A percentile compares a stretch with the other conserved stretches of the same genome.
These are phyloP conservation scores for Paramarasmius palmivorus DNA, from an alignment of 1,284 basidiomycete genomes.

Conservation along the genomic window DNA sequence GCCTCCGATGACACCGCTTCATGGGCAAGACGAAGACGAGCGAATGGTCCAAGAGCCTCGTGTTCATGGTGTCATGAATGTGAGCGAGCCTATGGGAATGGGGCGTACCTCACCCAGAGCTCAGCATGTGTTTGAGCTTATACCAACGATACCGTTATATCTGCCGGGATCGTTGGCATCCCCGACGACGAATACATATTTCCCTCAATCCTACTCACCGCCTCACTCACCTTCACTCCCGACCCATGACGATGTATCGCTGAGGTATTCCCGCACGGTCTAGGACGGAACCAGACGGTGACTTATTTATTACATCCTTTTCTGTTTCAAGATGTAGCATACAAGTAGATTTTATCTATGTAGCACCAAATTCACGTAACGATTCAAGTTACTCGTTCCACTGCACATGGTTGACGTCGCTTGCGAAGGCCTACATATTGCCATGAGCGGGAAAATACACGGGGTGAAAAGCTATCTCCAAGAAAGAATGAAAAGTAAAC, in stretches of 20 bases:
- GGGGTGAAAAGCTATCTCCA: no score
- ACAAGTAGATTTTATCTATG: no score
- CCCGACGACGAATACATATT: conserved; percentile 62
- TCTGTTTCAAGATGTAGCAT: no score
- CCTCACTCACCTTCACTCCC: conserved; percentile 50
- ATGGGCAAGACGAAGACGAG: conserved; percentile 24
- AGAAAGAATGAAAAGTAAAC: no score
- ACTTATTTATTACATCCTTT: no score
- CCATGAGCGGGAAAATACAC: no score
- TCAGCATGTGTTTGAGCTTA: conserved; percentile 67
- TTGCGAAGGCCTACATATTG: no score
- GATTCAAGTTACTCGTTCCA: no score
- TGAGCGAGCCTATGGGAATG: conserved; percentile 31
- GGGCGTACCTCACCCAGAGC: conserved; percentile 31
- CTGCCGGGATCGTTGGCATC: conserved; percentile 61
- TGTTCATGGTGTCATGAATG: conserved; percentile 65
- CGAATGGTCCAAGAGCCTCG: conserved; percentile 49
- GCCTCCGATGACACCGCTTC: conserved; percentile 35
- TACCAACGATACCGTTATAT: conserved; percentile 60
- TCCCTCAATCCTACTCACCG: conserved; percentile 55
- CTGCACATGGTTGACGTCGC: no score
- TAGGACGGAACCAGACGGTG: no score
- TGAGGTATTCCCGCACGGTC: no score
- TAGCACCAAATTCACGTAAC: no score
- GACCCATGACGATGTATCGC: conserved; percentile 7